Evolutionary conservation across 768 basidiomycete genomes (phyloP), one percentile per base, ranked within the genome.

Genomic region (Mycena rosella): DNA sequence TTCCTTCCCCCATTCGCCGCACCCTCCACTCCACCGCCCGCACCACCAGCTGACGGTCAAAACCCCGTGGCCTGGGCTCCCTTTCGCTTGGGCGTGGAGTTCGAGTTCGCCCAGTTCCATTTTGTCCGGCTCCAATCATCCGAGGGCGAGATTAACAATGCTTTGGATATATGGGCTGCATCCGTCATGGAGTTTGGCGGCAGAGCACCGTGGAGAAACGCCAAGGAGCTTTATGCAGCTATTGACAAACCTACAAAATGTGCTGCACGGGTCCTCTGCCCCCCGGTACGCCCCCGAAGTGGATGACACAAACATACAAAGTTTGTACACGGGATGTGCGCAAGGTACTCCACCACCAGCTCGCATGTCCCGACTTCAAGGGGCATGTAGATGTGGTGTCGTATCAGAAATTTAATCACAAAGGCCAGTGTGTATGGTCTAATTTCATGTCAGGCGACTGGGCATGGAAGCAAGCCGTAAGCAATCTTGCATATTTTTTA

Each of bases 401-500:
- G 5, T 44, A 44, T 20, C 42, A 20, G 2, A 18, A 44, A 60
- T 78, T 75, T 58, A 67, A 71, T 53, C 27, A 42, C 14, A 44
- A 30, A 17, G 72, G 70, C 2, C 59, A 75, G 4, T 60, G 74
- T 1, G 48, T 67, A 15, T 81, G 69, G 58, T 73, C 72, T 2
- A 76, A 80, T 59, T 49, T 82, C 0, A 80, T 83, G 79, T 82
- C 80, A 1, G 81, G 74, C 3, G 63, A 79, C 61, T 82, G 80
- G 80, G 73, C 77, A 4, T 78, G 73, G 72, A 70, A 67, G 18
- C 71, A 82, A 67, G 77, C 80, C 13, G 81, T 82, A 67, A 15
- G 74, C 60, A 24, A n/a, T n/a, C n/a, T n/a, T n/a, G n/a, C n/a
- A n/a, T n/a, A n/a, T n/a, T n/a, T n/a, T n/a, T n/a, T n/a, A n/a